Evolutionary conservation across 805 yeast species (phyloP).

Genomic region (Helenozyma rhizophorensis): DNA sequence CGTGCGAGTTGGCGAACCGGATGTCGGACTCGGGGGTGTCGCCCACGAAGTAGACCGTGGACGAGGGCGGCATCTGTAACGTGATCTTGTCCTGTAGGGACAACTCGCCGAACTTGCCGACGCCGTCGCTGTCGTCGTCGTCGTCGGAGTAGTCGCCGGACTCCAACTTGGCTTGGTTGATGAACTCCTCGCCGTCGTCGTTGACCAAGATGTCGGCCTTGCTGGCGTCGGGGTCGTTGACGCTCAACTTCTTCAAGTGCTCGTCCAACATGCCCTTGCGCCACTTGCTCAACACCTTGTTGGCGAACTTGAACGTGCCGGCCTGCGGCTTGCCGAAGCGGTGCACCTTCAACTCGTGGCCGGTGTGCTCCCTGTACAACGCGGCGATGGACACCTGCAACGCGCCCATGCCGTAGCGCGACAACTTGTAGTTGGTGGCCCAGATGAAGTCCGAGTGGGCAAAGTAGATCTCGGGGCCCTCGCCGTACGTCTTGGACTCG

Average conservation of each 20-base stretch:
- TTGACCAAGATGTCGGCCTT: slow-evolving; percentile 40
- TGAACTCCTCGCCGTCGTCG: slow-evolving; percentile 42
- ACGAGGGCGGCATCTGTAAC: slow-evolving; percentile 72
- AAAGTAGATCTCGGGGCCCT: slow-evolving; percentile 79
- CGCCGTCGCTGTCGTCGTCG: slow-evolving; percentile 27
- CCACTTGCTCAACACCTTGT: slow-evolving; percentile 73
- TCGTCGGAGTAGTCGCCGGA: slow-evolving; percentile 26
- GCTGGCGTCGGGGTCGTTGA: slow-evolving; percentile 39
- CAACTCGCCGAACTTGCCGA: slow-evolving; percentile 17
- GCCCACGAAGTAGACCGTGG: slow-evolving; percentile 84
- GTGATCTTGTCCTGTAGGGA: slow-evolving; percentile 33
- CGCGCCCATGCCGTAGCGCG: slow-evolving; percentile 94
- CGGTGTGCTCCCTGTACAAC: slow-evolving; percentile 78
- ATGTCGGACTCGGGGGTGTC: slow-evolving; percentile 89
- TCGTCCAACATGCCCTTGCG: slow-evolving; percentile 72
- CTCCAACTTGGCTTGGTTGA: slow-evolving; percentile 40
- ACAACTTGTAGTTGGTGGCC: slow-evolving; percentile 81
- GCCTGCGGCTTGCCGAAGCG: slow-evolving; percentile 88
- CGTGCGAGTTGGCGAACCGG: slow-evolving; percentile 83
- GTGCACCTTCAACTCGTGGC: slow-evolving; percentile 71
- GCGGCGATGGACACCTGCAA: slow-evolving; percentile 86
- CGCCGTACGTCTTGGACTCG: slow-evolving; percentile 59
- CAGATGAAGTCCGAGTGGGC: slow-evolving; percentile 91
- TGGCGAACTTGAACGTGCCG: slow-evolving; percentile 81
- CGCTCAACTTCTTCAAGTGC: slow-evolving; percentile 54